Conservation (phyloP, 73 alveolate genomes). For the Diophrys sp. region DNA sequence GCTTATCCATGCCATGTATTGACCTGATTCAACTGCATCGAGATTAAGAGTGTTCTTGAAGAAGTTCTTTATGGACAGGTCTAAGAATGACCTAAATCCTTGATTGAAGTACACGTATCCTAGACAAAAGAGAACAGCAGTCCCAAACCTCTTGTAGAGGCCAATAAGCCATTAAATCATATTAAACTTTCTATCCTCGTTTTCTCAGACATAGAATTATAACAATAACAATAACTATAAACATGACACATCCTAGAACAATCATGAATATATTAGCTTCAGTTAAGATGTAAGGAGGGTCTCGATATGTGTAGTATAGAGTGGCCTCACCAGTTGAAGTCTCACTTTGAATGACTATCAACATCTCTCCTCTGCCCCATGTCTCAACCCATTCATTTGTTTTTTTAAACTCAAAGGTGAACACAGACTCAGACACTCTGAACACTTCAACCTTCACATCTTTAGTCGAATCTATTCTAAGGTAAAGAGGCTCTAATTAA, state of each 20-base stretch:
- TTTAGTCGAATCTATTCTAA: neutral
- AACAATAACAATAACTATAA: neutral
- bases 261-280: neutral
- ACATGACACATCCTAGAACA: neutral
- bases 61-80: neutral
- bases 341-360: neutral
- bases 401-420: neutral
- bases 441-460: neutral
- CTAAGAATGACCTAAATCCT: neutral
- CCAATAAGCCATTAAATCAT: neutral
- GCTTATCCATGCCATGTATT: neutral
- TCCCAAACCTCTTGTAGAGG: neutral
- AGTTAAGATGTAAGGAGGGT: neutral
- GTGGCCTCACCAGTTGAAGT: neutral
- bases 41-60: neutral
- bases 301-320: neutral
- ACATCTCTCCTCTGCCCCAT: slow-evolving; percentile 2
- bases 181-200: neutral
- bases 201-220: neutral
- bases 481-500: neutral
- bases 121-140: neutral
- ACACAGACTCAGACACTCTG: neutral
- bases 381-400: neutral
- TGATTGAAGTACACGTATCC: slow-evolving; percentile 1
- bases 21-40: neutral